These are phyloP conservation scores for Avicennia marina DNA, from an alignment of 257 asterid species.

Conservation along the genomic window DNA sequence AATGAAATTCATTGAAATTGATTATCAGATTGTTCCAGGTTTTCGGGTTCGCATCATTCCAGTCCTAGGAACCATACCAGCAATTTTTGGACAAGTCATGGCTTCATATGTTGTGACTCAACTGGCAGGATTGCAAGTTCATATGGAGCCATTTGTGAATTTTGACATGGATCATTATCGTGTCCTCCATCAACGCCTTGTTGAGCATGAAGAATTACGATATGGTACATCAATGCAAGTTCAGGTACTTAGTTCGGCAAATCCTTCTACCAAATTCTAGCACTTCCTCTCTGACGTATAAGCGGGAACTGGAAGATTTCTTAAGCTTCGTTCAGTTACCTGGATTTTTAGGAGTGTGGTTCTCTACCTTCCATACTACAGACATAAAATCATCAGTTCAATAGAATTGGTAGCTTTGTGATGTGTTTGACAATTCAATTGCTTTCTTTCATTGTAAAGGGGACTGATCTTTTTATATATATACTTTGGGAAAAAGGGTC, in stretches of 20 bases:
- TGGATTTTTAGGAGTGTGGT: too few relatives aligned
- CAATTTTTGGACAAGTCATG: slow-evolving; percentile 96
- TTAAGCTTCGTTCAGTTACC: too few relatives aligned
- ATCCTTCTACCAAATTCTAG: too few relatives aligned
- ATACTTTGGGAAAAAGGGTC: too few relatives aligned
- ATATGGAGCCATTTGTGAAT: slow-evolving; percentile 88
- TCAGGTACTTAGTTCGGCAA: slow-evolving; percentile 47
- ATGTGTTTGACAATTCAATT: too few relatives aligned
- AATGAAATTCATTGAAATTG: slow-evolving; percentile 20
- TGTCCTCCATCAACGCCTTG: slow-evolving; percentile 80
- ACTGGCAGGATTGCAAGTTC: slow-evolving; percentile 71
- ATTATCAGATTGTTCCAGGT: slow-evolving; percentile 84
- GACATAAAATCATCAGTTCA: too few relatives aligned
- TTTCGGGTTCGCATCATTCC: slow-evolving; percentile 97
- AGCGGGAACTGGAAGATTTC: too few relatives aligned
- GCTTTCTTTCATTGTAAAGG: too few relatives aligned
- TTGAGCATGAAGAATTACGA: slow-evolving; percentile 88
- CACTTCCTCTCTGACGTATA: too few relatives aligned
- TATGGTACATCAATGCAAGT: slow-evolving; percentile 74
- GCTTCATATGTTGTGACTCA: slow-evolving; percentile 86
- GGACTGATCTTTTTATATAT: background rate
- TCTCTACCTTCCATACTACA: too few relatives aligned
- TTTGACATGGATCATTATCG: slow-evolving; percentile 77
- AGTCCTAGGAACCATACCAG: slow-evolving; percentile 95
- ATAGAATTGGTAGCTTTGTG: too few relatives aligned